Conservation (phyloP, 306 rosid genomes). For the Cucumis cinereus region DNA sequence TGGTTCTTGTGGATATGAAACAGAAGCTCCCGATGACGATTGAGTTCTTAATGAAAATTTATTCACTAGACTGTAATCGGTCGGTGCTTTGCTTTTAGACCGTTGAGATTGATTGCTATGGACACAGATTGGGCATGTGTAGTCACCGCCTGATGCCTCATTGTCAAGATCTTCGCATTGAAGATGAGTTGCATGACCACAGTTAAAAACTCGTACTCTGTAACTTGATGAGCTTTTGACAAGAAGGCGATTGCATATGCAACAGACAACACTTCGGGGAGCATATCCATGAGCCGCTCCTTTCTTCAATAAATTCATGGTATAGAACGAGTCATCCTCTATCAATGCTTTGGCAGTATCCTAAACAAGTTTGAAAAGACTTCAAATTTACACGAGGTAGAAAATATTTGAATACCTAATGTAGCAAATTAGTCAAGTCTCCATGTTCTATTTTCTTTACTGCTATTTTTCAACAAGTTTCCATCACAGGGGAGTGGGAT, state of each 20-base stretch:
- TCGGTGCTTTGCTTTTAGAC: slow-evolving; percentile 48
- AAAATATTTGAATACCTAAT: not conserved
- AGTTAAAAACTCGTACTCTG: slow-evolving; percentile 68
- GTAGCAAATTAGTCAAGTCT: not conserved
- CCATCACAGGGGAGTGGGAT: not conserved
- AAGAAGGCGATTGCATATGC: slow-evolving; percentile 62
- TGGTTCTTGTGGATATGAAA: slow-evolving; percentile 39
- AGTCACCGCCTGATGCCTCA: slow-evolving; percentile 33
- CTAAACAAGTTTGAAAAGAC: slow-evolving; percentile 16
- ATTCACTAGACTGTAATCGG: slow-evolving; percentile 46
- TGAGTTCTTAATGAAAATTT: slow-evolving; percentile 38
- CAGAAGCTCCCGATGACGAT: slow-evolving; percentile 33
- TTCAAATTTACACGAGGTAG: not conserved
- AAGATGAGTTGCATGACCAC: slow-evolving; percentile 90
- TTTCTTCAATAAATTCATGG: slow-evolving; percentile 82
- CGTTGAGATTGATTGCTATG: slow-evolving; percentile 53
- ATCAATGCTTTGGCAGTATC: slow-evolving; percentile 92
- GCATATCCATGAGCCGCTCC: slow-evolving; percentile 94
- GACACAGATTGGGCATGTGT: slow-evolving; percentile 79
- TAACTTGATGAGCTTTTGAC: slow-evolving; percentile 46
- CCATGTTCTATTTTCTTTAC: not conserved
- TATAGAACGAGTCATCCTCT: slow-evolving; percentile 89
- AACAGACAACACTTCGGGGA: slow-evolving; percentile 55
- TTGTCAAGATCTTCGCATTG: slow-evolving; percentile 68
- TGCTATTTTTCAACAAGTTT: not conserved